phyloP scores from a whole-genome alignment of 2,329 filamentous ascomycete species.

The Claviceps citrina region DNA sequence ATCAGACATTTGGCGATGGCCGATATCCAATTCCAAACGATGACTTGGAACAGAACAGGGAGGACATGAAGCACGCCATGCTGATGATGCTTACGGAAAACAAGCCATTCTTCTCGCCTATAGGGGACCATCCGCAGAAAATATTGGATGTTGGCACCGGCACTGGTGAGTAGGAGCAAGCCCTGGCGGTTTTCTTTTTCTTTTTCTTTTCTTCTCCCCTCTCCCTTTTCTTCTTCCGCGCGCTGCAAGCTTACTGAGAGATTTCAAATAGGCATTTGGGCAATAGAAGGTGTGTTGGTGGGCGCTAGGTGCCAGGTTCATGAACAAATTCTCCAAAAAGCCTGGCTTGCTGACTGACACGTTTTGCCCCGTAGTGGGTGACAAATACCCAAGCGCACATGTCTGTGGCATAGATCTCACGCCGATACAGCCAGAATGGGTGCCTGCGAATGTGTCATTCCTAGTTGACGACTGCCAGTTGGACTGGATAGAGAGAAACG shows the following conservation, averaged over 20 bases:
- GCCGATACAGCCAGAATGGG: slow-evolving; percentile 25
- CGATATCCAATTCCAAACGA: slow-evolving; percentile 25
- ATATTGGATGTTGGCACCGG: slow-evolving; percentile 27
- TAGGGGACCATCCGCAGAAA: slow-evolving; percentile 19
- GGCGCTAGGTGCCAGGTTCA: not conserved
- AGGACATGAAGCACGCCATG: slow-evolving; percentile 27
- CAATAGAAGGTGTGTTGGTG: slow-evolving; percentile 3
- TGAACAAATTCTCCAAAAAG: not conserved
- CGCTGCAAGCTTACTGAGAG: not conserved
- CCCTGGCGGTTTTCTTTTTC: not conserved
- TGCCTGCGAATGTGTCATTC: slow-evolving; percentile 25
- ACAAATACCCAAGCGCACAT: slow-evolving; percentile 20
- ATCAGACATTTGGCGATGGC: slow-evolving; percentile 21
- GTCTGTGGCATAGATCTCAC: slow-evolving; percentile 25
- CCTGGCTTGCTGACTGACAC: not conserved
- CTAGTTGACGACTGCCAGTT: slow-evolving; percentile 21
- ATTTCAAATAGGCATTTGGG: slow-evolving; percentile 7
- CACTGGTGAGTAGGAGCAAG: slow-evolving; percentile 5
- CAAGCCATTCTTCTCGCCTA: slow-evolving; percentile 25
- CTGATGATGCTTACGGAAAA: slow-evolving; percentile 19
- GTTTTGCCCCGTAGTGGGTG: slow-evolving; percentile 2
- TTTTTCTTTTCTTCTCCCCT: not conserved
- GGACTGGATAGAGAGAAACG: slow-evolving; percentile 14
- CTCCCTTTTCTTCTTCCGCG: not conserved
- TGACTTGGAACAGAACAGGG: slow-evolving; percentile 22